Evolutionary conservation across 768 basidiomycete genomes (phyloP).

Genomic region (Russula abietina): DNA sequence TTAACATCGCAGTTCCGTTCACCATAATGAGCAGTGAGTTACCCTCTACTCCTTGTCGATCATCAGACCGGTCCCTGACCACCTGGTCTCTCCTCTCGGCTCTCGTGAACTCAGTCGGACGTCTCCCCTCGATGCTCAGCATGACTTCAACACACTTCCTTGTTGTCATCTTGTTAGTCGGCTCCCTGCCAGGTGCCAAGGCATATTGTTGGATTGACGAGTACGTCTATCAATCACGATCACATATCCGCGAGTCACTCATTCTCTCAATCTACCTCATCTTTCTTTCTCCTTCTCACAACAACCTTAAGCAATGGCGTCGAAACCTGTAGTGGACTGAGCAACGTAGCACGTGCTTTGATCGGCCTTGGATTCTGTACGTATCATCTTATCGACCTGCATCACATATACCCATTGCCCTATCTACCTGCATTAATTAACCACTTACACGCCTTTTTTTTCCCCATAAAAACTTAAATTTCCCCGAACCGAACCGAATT

Average conservation of each 20-base stretch:
- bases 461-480: too few species aligned
- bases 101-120: too few species aligned
- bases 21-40: not conserved
- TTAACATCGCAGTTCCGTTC: not conserved
- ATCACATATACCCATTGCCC: too few species aligned
- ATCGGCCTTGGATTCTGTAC: slow-evolving; percentile 7
- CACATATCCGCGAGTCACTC: not conserved
- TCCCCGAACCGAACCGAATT: too few species aligned
- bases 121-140: not conserved
- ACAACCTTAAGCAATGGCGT: not conserved
- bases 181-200: slow-evolving; percentile 2
- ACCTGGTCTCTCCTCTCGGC: too few species aligned
- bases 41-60: not conserved
- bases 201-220: slow-evolving; percentile 1
- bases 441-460: too few species aligned
- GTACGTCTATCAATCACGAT: not conserved
- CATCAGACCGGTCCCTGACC: not conserved
- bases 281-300: not conserved
- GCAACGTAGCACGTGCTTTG: not conserved
- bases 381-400: not conserved
- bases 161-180: not conserved
- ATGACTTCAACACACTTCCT: not conserved
- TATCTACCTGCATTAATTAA: too few species aligned
- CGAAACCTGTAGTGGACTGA: not conserved
- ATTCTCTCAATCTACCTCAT: too few species aligned